A percentile compares a stretch with the other conserved stretches of the same genome.
These are phyloP conservation scores for Clausena lansium DNA, from an alignment of 345 rosid genomes.

Conservation along the genomic window DNA sequence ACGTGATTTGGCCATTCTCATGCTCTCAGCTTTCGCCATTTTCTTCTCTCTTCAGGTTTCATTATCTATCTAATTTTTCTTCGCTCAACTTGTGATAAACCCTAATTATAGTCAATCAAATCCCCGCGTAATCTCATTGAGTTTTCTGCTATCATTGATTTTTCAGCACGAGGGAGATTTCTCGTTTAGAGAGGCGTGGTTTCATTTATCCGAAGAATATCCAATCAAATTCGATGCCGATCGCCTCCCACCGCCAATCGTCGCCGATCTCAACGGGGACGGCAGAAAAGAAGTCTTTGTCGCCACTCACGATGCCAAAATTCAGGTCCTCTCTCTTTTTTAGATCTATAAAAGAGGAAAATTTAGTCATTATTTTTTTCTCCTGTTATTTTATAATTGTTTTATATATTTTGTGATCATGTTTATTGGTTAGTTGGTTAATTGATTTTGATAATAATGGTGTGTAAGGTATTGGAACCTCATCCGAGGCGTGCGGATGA, in stretches of 20 bases:
- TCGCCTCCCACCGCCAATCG: slow-evolving; percentile 88
- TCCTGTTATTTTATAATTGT: no score
- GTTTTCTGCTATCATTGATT: background rate
- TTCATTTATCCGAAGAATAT: slow-evolving; percentile 73
- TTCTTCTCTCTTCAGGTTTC: slow-evolving; percentile 99
- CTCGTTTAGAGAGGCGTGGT: slow-evolving; percentile 94
- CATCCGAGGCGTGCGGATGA: slow-evolving; percentile 80
- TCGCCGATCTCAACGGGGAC: slow-evolving; percentile 94
- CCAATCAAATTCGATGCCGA: slow-evolving; percentile 89
- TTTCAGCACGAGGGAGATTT: slow-evolving; percentile 95
- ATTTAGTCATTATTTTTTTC: background rate
- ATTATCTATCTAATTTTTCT: background rate
- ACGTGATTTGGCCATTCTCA: slow-evolving; percentile 90
- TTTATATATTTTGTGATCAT: background rate
- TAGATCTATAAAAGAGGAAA: background rate
- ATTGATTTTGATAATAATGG: slow-evolving; percentile 7
- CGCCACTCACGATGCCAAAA: slow-evolving; percentile 91
- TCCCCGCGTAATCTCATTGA: background rate
- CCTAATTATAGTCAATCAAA: slow-evolving; percentile 8
- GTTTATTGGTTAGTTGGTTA: background rate
- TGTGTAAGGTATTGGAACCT: slow-evolving; percentile 76
- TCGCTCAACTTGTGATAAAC: slow-evolving; percentile 9
- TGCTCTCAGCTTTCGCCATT: slow-evolving; percentile 94
- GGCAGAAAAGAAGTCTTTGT: slow-evolving; percentile 88
- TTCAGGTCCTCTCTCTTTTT: slow-evolving; percentile 54